Conservation (phyloP, 176 grass and related monocot genomes). For the Miscanthus lutarioriparius region DNA sequence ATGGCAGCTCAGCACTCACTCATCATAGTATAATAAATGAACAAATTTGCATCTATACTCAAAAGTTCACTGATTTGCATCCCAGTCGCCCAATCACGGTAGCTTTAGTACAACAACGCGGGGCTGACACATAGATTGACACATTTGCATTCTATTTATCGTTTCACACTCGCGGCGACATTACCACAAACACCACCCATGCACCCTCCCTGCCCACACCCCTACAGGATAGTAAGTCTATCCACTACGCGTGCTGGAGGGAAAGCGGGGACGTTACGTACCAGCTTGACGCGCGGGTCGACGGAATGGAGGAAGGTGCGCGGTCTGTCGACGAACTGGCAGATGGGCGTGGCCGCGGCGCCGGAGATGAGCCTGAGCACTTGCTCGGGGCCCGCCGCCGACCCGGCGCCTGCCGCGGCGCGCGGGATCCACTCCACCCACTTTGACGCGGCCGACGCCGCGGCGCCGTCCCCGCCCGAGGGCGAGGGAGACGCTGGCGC, state of each 20-base stretch:
- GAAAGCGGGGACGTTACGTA: conserved; percentile 12
- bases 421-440: conserved; percentile 81
- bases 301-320: conserved; percentile 92
- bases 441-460: conserved; percentile 6
- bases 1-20: neutral
- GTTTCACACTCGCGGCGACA: neutral
- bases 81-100: neutral
- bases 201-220: neutral
- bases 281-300: conserved; percentile 93
- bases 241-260: neutral
- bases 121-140: neutral
- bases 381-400: conserved; percentile 53
- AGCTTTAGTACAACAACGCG: neutral
- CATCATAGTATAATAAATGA: neutral
- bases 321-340: conserved; percentile 85
- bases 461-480: neutral
- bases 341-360: conserved; percentile 80
- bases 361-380: conserved; percentile 84
- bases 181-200: neutral
- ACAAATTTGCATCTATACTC: neutral
- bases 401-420: conserved; percentile 11
- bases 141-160: neutral
- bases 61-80: neutral
- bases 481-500: conserved; percentile 25
- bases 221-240: neutral